phyloP scores from a whole-genome alignment of 2,329 filamentous ascomycete genomes.

The Seiridium cupressi region DNA sequence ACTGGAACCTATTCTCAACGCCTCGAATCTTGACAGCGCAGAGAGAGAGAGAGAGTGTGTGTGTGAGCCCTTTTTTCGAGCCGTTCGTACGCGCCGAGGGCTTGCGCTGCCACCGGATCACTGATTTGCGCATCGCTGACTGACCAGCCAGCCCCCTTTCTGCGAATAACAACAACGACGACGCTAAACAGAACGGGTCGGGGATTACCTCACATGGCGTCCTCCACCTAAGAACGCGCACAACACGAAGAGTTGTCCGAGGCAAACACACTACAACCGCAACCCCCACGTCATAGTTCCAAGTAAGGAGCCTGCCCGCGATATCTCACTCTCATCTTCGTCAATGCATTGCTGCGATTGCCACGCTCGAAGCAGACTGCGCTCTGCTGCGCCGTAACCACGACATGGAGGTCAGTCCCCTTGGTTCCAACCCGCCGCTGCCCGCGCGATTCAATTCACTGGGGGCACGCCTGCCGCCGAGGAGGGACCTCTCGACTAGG shows the following conservation, averaged over 20 bases:
- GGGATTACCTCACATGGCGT: background rate
- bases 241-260: background rate
- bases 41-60: background rate
- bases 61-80: background rate
- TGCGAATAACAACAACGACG: background rate
- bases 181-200: background rate
- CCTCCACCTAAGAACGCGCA: background rate
- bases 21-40: background rate
- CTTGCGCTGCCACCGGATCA: background rate
- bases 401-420: conserved; percentile 25
- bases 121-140: too few relatives aligned
- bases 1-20: background rate
- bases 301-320: background rate
- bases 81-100: background rate
- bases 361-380: conserved; percentile 22
- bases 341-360: conserved; percentile 27
- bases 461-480: conserved; percentile 17
- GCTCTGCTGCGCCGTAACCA: conserved; percentile 24
- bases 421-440: conserved; percentile 20
- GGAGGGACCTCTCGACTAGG: conserved; percentile 16
- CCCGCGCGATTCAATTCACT: conserved; percentile 21
- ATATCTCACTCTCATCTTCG: background rate
- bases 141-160: background rate
- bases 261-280: background rate
- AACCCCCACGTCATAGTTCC: background rate